Base-by-base conservation (phyloP, 2,329 filamentous ascomycete genomes). In the Fusarium haematococcum region DNA sequence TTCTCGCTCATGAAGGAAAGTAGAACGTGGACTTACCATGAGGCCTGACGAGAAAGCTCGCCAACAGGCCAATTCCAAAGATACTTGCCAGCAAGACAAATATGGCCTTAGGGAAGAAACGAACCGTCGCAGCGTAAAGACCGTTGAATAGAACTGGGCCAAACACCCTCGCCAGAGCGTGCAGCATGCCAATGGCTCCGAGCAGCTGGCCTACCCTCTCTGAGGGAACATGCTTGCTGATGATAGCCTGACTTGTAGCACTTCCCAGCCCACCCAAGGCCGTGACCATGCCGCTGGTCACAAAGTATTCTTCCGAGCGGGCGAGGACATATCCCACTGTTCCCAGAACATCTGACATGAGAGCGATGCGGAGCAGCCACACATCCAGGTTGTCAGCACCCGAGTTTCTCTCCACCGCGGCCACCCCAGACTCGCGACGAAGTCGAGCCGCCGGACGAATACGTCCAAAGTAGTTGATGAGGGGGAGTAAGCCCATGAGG, bases 211-310 rank as follows among this genome's bases (percentile, higher is more conserved):
- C 97, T 0, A 97, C 92, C 56, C 90, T 90, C 73, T 97, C 93
- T 1, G 91, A 87, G 0, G 95, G 94, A 0, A 98, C 92, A 81
- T 98, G 97, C 81, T 98, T 98, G 23, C 95, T 98, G 60, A 98
- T 85, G 1, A 93, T 90, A 2, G 94, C 92, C 79, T 97, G 95
- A 59, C 97, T 87, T 0, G 94, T 97, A 1, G 97, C 95, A 39
- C 92, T 93, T 0, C 93, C 95, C 54, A 98, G 91, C 1, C 95
- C 95, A 27, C 96, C 96, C 43, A 97, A 84, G 0, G 94, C 89
- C 2, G 94, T 92, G 20, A 95, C 77, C 52, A 94, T 86, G 57
- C 94, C 96, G 20, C 91, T 93, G 1, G 91, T 71, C 5, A 94
- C 88, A 81, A 98, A 97, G 1, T 94, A 74, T 0, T 85, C 83